Conservation (phyloP, 2,329 filamentous ascomycete species). For the Acarospora socialis region DNA sequence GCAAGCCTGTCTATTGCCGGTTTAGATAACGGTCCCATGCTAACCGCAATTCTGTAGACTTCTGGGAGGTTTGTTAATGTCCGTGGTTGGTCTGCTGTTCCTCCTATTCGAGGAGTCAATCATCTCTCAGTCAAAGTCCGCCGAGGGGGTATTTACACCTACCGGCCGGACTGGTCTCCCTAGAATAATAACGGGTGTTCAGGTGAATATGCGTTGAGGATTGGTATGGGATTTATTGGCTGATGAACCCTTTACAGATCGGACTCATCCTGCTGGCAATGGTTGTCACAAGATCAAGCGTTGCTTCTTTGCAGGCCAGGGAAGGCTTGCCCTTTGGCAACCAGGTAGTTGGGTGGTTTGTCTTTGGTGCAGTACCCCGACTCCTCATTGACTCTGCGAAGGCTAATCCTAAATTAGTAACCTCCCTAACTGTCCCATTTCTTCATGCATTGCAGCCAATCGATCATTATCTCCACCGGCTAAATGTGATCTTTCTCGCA, state of each 20-base stretch:
- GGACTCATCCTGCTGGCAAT: conserved; percentile 71
- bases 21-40: no score
- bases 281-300: conserved; percentile 73
- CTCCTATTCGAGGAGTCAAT: conserved; percentile 61
- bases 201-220: no score
- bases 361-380: conserved; percentile 44
- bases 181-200: conserved; percentile 7
- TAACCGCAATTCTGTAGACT: no score
- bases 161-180: conserved; percentile 11
- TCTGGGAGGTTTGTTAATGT: conserved; percentile 65
- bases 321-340: conserved; percentile 75
- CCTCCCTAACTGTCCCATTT: conserved; percentile 65
- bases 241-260: no score
- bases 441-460: conserved; percentile 69
- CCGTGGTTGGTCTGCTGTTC: conserved; percentile 59
- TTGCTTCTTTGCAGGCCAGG: conserved; percentile 72
- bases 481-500: conserved; percentile 79
- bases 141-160: no score
- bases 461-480: conserved; percentile 75
- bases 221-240: no score
- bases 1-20: background rate
- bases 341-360: conserved; percentile 71
- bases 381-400: background rate
- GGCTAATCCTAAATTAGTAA: conserved; percentile 32
- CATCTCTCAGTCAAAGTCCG: conserved; percentile 27